Base-by-base conservation (phyloP, 495 filamentous ascomycete genomes). In the Friedmanniomyces endolithicus region DNA sequence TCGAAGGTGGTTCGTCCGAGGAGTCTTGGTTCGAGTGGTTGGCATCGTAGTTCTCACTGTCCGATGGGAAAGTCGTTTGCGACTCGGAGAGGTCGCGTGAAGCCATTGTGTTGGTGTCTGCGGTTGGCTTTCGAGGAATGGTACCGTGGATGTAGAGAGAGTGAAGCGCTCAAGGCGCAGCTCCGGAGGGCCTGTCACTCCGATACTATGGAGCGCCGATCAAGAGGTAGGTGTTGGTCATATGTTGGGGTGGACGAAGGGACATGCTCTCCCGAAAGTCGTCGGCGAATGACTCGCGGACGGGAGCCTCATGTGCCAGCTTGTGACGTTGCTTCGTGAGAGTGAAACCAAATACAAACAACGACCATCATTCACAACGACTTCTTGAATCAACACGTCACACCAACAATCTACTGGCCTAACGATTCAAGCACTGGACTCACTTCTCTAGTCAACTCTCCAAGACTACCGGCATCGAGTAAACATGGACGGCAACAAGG, bases 41-140 rank as follows among this genome's bases (percentile, higher is more conserved):
- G 48, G 78, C 79, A 16, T 84, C 86, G 67, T 94, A 95, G 70
- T 87, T 88, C 70, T 94, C 87, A 72, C 83, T 90, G 74, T 94
- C 87, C 34, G 85, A 90, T 51, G 78, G 87, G 62, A 90, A 85
- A n/a, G 86, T 95, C 66, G 90, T 72, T 62, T 82, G 77, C 54
- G 85, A 94, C 66, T 86, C 81, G 66, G 86, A 78, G 63, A 94
- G 77, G 55, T 64, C n/a, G 53, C 34, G 59, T 78, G 74, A 54
- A 47, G 80, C 69, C 74, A 75, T 78, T 53, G 50, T 52, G 58
- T 41, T n/a, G 63, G 20, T 23, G 45, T 35, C 2, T 16, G 47
- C 52, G 25, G 22, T 22, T 7, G 20, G 44, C 27, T 3, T 4
- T 31, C 4, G 23, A 6, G 16, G 44, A 19, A 6, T 27, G 44